Evolutionary conservation across 345 rosid genomes (phyloP), one percentile per base, ranked within the genome.

Genomic region (Nasturtium officinale): DNA sequence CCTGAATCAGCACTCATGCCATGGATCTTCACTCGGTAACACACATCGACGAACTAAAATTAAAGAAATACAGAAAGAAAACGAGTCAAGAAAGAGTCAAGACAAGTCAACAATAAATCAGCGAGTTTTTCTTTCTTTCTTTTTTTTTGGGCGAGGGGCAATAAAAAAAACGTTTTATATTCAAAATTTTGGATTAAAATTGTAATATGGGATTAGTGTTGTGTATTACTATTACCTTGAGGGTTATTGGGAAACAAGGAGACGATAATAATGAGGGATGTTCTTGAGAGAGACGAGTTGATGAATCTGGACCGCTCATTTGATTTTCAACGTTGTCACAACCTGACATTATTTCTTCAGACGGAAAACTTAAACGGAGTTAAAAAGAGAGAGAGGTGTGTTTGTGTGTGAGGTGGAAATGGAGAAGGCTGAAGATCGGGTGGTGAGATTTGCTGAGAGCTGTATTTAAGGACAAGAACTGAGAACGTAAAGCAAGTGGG

Each of bases 11-110:
- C 57, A 17, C 28, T 51, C 21, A 73, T 67, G 62, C 70, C 77
- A 53, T 82, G 83, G 21, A 76, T 58, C 73, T 86, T 89, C 65
- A 90, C 70, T 67, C 83, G 78, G 75, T 86, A 90, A 33, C 79
- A 77, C 17, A 90, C 87, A 78, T 90, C 94, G 16, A 90, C 78
- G 69, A 90, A 90, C 98, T 93, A 84, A 84, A 26, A 30, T 57
- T 35, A 52, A 25, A 5, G 6, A 15, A 46, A n/a, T 11, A 40
- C 45, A 61, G 48, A 3, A 25, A 8, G n/a, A 69, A 54, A 33
- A 18, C 4, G 50, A 57, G 83, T 83, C 79, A 83, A 78, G 40
- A 3, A 18, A 40, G 52, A 55, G 82, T 82, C 78, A 67, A 69
- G 37, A 45, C 29, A 55, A 81, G 73, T 73, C 81, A 67, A 73